Evolutionary conservation across 176 grass and related monocot genomes (phyloP), one percentile per base, ranked within the genome.

Genomic region (Cymbopogon citratus): DNA sequence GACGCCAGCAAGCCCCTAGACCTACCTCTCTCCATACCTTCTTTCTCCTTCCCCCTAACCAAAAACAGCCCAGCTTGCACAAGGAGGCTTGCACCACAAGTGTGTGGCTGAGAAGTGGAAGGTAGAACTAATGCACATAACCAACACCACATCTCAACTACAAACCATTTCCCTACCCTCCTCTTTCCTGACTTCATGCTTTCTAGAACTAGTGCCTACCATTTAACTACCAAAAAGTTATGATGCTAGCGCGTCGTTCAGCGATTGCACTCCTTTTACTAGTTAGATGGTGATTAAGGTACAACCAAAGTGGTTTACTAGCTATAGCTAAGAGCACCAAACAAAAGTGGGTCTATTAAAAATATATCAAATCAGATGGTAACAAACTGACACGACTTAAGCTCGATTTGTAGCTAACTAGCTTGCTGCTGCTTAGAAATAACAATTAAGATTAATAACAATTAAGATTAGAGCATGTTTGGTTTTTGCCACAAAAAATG

Each of bases 51-150:
- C 60, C 59, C 78, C 85, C 81, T 78, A 81, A 87, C 71, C 72
- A 43, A 38, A 77, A 83, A 86, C 85, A 81, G 67, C 69, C 84
- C 83, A 83, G 74, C 84, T 73, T 90, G 85, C 28, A 59, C 69
- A n/a, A 84, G 71, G 65, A 81, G 65, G 75, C 66, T 90, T 92
- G 75, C 85, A 90, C 87, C 80, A 89, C 85, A 87, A 91, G 83
- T 66, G 79, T 75, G 84, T 86, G 80, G 76, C 71, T 77, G 49
- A 62, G 79, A 75, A 91, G 87, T 84, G 84, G 89, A 83, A 85
- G 84, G 89, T 89, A 83, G 75, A 92, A 60, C 88, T 76, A 86
- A 83, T 86, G 85, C 83, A 81, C 66, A 88, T 83, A 86, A 75
- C 66, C 73, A 48, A 68, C 83, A 82, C 83, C 36, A 77, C 67